Evolutionary conservation across 495 filamentous ascomycete species (phyloP), one percentile per base, ranked within the genome.

Genomic region (Lichina pygmaea): DNA sequence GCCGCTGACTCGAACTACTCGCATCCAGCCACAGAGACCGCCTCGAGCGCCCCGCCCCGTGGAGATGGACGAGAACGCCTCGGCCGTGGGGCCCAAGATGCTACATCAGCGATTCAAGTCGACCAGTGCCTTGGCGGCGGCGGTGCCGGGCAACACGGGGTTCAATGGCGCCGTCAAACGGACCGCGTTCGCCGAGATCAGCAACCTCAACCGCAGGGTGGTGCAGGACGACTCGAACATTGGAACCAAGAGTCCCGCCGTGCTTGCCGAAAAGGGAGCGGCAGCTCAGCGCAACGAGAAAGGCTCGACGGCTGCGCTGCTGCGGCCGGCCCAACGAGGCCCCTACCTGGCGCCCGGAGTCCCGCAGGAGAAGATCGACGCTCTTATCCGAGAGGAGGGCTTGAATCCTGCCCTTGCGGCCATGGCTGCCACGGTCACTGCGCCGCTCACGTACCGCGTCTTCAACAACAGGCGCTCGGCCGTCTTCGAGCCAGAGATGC

Each of bases 101-200:
- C 58, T 79, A 46, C 81, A 84, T 51, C 77, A 86, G 53, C 77
- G 75, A 30, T 77, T 83, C 62, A 92, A 86, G 59, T 89, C 83
- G 0, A 76, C 72, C 8, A 68, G 79, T 16, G 78, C 75, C 41
- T 60, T 85, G 41, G 71, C 67, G 41, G 61, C 63, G 24, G 60
- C 73, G 46, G 46, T 63, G 49, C 15, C 42, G 12, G 62, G 70
- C 42, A 67, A 63, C 15, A 70, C 66, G 44, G 67, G 67, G 32
- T 57, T 77, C 44, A 86, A 79, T 58, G 70, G 70, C 44, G 70
- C 66, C 38, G 64, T 75, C 24, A 83, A 82, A 61, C 72, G 83
- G 48, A 75, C 73, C 36, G 79, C 72, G 12, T 82, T 89, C 58
- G 78, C 70, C 12, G 85, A 93, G 54, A 66, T 85, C 34, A 86